Base-by-base conservation (phyloP, 129 eudicot genomes). In the Flaveria robusta region DNA sequence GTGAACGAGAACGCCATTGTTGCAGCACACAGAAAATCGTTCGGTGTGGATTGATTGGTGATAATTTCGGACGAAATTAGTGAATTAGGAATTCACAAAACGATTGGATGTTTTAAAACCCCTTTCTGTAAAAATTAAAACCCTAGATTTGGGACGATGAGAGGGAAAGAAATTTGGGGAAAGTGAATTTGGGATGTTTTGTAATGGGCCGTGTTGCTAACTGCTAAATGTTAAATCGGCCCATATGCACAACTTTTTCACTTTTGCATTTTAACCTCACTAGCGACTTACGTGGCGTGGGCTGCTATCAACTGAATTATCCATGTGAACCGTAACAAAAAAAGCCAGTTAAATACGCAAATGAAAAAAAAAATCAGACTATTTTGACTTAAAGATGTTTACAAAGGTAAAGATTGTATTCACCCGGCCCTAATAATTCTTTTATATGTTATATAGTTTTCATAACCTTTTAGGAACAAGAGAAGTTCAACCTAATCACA, bases 1-100 rank as follows among this genome's bases (percentile, higher is more conserved):
- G 95, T 88, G 79, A 85, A 85, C 0, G 93, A 83, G 82, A 93
- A 88, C 51, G 92, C 79, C 97, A 91, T 91, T 81, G 75, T 7
- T 74, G 5, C 13, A 3, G 0, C 27, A 24, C 8, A 20, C 59
- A 51, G 29, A 74, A 71, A 31, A 56, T 43, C 43, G 22, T 68
- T 29, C 10, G 66, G 12, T 63, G 24, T 12, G 34, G 50, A 42
- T 54, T 39, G 42, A 34, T 64, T 52, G 11, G 6, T 70, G 56
- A 10, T 41, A 52, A 56, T 42, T 50, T 31, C 29, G 8, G 16
- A 24, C 7, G 51, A 45, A 78, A 46, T 51, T 37, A 50, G 31
- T 79, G 55, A 78, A 46, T 51, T 37, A 50, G 42, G 82, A 34
- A 69, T 11, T 8, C 0, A 43, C 49, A 1, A 34, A 34, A 34